phyloP scores from a whole-genome alignment of 345 rosid genomes.

The Pugionium cornutum region DNA sequence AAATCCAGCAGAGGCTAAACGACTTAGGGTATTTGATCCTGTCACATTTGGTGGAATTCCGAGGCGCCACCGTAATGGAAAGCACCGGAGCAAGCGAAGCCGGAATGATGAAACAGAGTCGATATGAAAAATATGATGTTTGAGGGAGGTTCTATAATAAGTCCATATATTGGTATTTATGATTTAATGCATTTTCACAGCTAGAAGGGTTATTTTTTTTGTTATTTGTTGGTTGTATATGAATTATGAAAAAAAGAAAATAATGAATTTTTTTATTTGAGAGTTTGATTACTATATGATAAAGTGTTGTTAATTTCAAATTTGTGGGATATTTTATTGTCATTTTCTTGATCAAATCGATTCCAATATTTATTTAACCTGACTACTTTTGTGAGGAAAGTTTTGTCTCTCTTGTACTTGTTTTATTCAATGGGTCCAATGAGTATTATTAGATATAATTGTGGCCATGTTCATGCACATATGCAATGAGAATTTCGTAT shows the following conservation, averaged over 20 bases:
- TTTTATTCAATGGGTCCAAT: constrained; percentile 37
- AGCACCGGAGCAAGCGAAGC: constrained; percentile 46
- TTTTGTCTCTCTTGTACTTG: constrained; percentile 38
- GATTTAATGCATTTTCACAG: constrained; percentile 34
- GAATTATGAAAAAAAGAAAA: constrained; percentile 22
- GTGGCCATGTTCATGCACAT: constrained; percentile 37
- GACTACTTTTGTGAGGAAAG: constrained; percentile 26
- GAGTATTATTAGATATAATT: constrained; percentile 22
- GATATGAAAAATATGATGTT: constrained; percentile 17
- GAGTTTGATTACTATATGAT: constrained; percentile 32
- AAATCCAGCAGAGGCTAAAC: constrained; percentile 55
- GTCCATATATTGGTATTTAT: constrained; percentile 38
- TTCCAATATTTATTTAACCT: background rate
- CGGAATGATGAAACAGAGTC: constrained; percentile 31
- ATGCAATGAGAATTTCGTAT: no score
- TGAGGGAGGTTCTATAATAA: constrained; percentile 28
- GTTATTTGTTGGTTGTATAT: constrained; percentile 42
- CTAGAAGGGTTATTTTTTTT: constrained; percentile 35
- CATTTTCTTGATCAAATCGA: background rate
- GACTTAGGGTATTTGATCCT: constrained; percentile 68
- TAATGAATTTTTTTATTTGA: constrained; percentile 26
- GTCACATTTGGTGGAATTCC: constrained; percentile 72
- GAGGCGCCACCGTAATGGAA: constrained; percentile 48
- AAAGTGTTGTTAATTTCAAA: background rate
- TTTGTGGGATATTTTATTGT: background rate